Conservation (phyloP, 2,329 filamentous ascomycete species). For the Trichoderma brevicompactum region DNA sequence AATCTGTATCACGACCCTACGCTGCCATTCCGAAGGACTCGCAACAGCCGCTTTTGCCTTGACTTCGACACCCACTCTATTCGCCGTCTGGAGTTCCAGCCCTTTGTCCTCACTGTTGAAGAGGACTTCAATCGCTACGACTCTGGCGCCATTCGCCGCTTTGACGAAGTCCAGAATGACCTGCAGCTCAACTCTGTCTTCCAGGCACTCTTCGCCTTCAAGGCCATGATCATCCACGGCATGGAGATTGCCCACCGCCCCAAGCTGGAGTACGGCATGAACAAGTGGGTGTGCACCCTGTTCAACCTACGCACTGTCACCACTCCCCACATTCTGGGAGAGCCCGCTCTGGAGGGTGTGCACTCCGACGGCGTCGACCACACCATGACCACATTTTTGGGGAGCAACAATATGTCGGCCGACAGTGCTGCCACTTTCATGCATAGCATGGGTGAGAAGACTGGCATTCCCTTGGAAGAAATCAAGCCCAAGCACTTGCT, state of each 20-base stretch:
- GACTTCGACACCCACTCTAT: slow-evolving; percentile 36
- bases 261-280: slow-evolving; percentile 37
- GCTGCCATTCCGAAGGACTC: slow-evolving; percentile 36
- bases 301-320: slow-evolving; percentile 41
- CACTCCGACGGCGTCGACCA: slow-evolving; percentile 42
- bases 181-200: slow-evolving; percentile 40
- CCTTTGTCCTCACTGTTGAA: slow-evolving; percentile 36
- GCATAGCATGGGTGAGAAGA: slow-evolving; percentile 37
- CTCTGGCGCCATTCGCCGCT: slow-evolving; percentile 37
- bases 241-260: slow-evolving; percentile 33
- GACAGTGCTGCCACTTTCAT: slow-evolving; percentile 40
- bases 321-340: slow-evolving; percentile 37
- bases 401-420: slow-evolving; percentile 37
- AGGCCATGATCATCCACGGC: slow-evolving; percentile 38
- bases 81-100: slow-evolving; percentile 40
- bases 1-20: slow-evolving; percentile 37
- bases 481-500: slow-evolving; percentile 34
- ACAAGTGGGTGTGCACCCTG: slow-evolving; percentile 38
- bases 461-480: slow-evolving; percentile 34
- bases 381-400: slow-evolving; percentile 41
- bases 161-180: slow-evolving; percentile 38
- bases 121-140: slow-evolving; percentile 42
- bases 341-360: slow-evolving; percentile 41
- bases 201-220: slow-evolving; percentile 41
- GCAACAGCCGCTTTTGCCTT: slow-evolving; percentile 37